A percentile compares a stretch with the other conserved stretches of the same genome.
phyloP scores from a whole-genome alignment of 2,329 filamentous ascomycete genomes.

The Pseudofabraea citricarpa region DNA sequence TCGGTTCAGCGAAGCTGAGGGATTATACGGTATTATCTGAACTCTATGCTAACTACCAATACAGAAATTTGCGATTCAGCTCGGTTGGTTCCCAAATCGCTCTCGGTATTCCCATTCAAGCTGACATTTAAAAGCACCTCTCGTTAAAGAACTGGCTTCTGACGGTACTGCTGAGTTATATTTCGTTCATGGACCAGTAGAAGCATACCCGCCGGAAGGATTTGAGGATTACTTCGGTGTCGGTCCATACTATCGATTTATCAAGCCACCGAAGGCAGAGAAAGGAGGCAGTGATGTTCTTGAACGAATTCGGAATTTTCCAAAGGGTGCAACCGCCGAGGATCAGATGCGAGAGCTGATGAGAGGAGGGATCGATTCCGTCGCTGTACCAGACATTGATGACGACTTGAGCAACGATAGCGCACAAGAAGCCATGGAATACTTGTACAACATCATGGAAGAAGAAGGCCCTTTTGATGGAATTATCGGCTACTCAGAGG shows the following conservation, averaged over 20 bases:
- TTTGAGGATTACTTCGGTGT: conserved; percentile 54
- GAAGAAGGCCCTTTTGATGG: conserved; percentile 43
- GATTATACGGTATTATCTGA: not conserved
- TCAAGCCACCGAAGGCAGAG: conserved; percentile 38
- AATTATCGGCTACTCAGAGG: conserved; percentile 57
- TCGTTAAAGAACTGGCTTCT: conserved; percentile 41
- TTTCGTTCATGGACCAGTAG: conserved; percentile 47
- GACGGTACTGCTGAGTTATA: conserved; percentile 43
- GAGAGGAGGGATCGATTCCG: conserved; percentile 8
- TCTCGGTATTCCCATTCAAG: conserved; percentile 2
- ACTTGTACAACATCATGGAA: conserved; percentile 39
- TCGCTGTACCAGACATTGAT: conserved; percentile 8
- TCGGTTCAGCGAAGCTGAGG: conserved; percentile 1
- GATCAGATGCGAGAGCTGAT: conserved; percentile 23
- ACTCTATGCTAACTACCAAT: conserved; percentile 9
- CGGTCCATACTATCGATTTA: conserved; percentile 51
- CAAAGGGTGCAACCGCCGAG: conserved; percentile 21
- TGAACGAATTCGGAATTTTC: conserved; percentile 23
- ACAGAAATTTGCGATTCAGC: conserved; percentile 52
- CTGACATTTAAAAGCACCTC: conserved; percentile 33
- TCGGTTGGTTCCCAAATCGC: conserved; percentile 31
- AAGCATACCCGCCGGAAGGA: conserved; percentile 44
- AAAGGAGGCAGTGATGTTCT: conserved; percentile 20
- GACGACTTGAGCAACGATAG: conserved; percentile 12
- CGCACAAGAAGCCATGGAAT: conserved; percentile 23